Percentiles rank a stretch among this genome's conserved stretches.
Conservation (phyloP, 1,284 basidiomycete species). For the Fomitopsis palustris region DNA sequence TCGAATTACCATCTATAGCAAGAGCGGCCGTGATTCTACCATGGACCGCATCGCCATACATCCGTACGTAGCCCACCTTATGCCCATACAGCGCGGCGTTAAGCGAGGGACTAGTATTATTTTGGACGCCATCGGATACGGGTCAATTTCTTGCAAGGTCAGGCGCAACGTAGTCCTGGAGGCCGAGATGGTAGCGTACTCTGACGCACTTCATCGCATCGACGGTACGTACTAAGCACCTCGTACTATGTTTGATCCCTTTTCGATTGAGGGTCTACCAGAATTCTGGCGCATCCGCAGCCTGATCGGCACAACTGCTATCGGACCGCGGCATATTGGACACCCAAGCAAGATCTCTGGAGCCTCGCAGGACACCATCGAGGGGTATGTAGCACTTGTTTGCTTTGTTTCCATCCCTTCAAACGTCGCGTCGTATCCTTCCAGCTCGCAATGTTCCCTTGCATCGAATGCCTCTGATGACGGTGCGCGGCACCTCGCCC, state of each 20-base stretch:
- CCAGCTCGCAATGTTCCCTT: conserved; percentile 40
- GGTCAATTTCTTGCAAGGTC: conserved; percentile 21
- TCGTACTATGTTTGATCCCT: too few relatives aligned
- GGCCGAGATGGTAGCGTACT: conserved; percentile 85
- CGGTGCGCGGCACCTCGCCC: conserved; percentile 56
- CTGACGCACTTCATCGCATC: conserved; percentile 46
- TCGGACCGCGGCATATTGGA: conserved; percentile 37
- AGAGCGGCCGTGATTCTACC: conserved; percentile 80
- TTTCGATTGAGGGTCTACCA: too few relatives aligned
- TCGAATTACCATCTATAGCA: conserved; percentile 77
- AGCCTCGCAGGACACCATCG: background rate
- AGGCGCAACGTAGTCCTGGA: conserved; percentile 67
- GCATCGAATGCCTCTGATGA: conserved; percentile 42
- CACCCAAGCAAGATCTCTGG: background rate
- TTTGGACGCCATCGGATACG: conserved; percentile 55
- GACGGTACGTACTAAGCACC: conserved; percentile 48
- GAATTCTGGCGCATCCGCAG: conserved; percentile 71
- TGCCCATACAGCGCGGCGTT: conserved; percentile 1
- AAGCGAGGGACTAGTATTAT: conserved; percentile 45
- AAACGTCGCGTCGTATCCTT: background rate
- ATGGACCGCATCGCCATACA: conserved; percentile 68
- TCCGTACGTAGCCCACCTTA: conserved; percentile 36
- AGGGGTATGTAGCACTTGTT: background rate
- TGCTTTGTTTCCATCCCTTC: background rate
- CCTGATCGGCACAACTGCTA: conserved; percentile 53